Percentiles rank a stretch among this genome's conserved stretches.
Evolutionary conservation across 345 rosid species (phyloP).

Genomic region (Murraya koenigii): DNA sequence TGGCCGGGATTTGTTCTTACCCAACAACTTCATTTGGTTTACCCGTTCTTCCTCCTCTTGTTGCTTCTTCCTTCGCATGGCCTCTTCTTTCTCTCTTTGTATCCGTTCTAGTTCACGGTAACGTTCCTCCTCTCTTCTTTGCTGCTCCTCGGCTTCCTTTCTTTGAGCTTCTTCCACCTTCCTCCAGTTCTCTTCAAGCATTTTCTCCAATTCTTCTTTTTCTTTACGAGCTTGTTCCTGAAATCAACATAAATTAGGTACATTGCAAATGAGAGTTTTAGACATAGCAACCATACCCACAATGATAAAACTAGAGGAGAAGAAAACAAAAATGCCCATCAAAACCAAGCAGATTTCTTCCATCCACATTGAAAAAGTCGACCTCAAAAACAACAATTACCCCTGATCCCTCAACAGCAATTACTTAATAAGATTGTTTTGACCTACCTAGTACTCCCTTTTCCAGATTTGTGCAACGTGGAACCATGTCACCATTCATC

Average conservation of each 20-base stretch:
- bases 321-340: neutral
- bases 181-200: slow-evolving; percentile 73
- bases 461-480: neutral
- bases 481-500: neutral
- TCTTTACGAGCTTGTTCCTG: slow-evolving; percentile 73
- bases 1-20: slow-evolving; percentile 94
- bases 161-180: slow-evolving; percentile 80
- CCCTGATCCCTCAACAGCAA: neutral
- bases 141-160: slow-evolving; percentile 84
- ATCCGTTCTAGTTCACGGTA: slow-evolving; percentile 77
- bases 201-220: slow-evolving; percentile 71
- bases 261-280: neutral
- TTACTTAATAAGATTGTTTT: neutral
- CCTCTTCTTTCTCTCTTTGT: slow-evolving; percentile 84
- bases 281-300: neutral
- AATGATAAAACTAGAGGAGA: neutral
- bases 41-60: slow-evolving; percentile 90
- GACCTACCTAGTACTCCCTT: neutral
- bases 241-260: slow-evolving; percentile 7
- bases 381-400: neutral
- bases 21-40: slow-evolving; percentile 88
- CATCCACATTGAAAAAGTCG: neutral
- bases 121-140: slow-evolving; percentile 79
- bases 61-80: slow-evolving; percentile 74
- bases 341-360: neutral